Evolutionary conservation across 495 filamentous ascomycete genomes (phyloP).

Genomic region (Poronia punctata): DNA sequence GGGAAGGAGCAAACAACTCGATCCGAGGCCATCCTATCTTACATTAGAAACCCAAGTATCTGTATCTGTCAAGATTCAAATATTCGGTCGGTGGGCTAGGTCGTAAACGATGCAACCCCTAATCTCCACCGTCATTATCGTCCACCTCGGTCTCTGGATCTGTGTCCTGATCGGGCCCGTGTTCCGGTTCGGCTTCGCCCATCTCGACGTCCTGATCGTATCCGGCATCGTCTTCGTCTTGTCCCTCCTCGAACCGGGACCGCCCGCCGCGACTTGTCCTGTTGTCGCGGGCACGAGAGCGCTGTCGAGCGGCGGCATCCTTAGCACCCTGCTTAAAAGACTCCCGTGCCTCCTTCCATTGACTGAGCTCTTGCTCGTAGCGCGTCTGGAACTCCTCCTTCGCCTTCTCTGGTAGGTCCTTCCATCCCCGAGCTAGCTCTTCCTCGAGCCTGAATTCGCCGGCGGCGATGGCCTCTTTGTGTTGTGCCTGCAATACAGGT

Average conservation of each 20-base stretch:
- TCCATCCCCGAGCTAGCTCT: conserved; percentile 45
- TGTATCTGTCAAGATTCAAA: no score
- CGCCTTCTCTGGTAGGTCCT: conserved; percentile 35
- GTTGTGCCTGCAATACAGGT: conserved; percentile 28
- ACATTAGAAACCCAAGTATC: no score
- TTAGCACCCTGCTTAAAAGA: conserved; percentile 25
- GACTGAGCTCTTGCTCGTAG: conserved; percentile 32
- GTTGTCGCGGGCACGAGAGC: conserved; percentile 19
- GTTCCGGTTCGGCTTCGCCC: conserved; percentile 21
- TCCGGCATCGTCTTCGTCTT: conserved; percentile 21
- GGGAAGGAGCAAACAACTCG: no score
- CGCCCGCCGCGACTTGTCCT: conserved; percentile 16
- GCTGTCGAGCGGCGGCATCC: conserved; percentile 27
- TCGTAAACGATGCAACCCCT: no score
- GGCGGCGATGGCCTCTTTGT: conserved; percentile 29
- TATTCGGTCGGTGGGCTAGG: no score
- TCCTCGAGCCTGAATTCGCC: conserved; percentile 35
- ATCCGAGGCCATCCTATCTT: no score
- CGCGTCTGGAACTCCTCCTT: conserved; percentile 38
- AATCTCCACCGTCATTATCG: conserved; percentile 21
- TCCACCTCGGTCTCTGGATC: conserved; percentile 35
- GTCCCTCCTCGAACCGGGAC: conserved; percentile 18
- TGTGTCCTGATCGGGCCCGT: conserved; percentile 26
- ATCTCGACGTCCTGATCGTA: conserved; percentile 27
- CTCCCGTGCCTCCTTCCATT: conserved; percentile 35